A percentile compares a stretch with the other conserved stretches of the same genome.
phyloP scores from a whole-genome alignment of 495 filamentous ascomycete species.

The Penicillium pulvis region DNA sequence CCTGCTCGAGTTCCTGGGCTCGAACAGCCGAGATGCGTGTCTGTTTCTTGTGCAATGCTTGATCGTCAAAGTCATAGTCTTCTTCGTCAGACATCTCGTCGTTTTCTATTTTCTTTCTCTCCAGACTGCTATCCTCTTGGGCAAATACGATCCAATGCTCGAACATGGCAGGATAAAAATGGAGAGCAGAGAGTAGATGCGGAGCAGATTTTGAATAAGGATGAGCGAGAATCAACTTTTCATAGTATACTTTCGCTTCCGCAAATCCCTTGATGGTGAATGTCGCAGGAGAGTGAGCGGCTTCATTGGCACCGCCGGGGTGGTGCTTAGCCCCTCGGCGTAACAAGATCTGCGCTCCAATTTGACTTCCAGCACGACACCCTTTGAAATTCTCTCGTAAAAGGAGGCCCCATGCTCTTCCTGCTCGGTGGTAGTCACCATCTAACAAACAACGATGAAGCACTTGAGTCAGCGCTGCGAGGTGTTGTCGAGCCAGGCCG shows the following conservation, averaged over 20 bases:
- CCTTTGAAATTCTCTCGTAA: conserved; percentile 57
- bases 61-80: conserved; percentile 17
- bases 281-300: conserved; percentile 10
- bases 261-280: conserved; percentile 57
- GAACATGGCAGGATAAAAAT: conserved; percentile 71
- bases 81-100: conserved; percentile 34
- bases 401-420: conserved; percentile 65
- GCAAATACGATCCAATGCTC: conserved; percentile 65
- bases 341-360: conserved; percentile 67
- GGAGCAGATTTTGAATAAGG: conserved; percentile 54
- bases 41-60: conserved; percentile 18
- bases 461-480: conserved; percentile 59
- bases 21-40: conserved; percentile 29
- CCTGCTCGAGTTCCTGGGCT: conserved; percentile 42
- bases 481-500: conserved; percentile 57
- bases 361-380: conserved; percentile 62
- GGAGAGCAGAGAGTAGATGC: conserved; percentile 47
- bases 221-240: conserved; percentile 67
- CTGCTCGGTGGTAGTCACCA: conserved; percentile 62
- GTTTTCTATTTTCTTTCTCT: conserved; percentile 29
- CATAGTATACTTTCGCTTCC: conserved; percentile 63
- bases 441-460: conserved; percentile 63
- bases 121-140: conserved; percentile 49
- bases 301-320: conserved; percentile 3
- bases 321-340: conserved; percentile 38